phyloP scores from a whole-genome alignment of 257 asterid species.

The Nicotiana noctiflora region DNA sequence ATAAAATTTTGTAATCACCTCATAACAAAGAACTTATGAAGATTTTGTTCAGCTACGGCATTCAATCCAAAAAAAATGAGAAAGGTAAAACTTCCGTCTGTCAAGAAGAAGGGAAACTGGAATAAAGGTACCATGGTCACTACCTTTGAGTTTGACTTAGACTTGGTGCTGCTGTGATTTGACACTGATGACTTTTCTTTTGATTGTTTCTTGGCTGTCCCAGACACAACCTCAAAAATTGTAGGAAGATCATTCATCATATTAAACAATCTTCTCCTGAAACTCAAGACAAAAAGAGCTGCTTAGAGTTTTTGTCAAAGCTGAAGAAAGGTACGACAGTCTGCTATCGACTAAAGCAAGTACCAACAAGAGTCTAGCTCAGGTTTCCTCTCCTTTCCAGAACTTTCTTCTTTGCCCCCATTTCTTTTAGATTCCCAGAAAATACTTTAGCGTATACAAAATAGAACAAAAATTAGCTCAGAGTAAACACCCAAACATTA shows the following conservation, averaged over 20 bases:
- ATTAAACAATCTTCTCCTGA: constrained; percentile 13
- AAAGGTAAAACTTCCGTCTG: neutral
- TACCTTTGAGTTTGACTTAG: constrained; percentile 9
- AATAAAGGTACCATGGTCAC: neutral
- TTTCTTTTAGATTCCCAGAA: neutral
- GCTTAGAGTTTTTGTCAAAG: neutral
- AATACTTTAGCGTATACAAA: neutral
- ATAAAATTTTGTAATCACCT: neutral
- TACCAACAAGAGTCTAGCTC: neutral
- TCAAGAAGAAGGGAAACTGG: neutral
- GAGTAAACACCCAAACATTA: neutral
- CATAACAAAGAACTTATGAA: neutral
- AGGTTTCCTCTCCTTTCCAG: neutral
- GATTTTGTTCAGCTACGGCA: neutral
- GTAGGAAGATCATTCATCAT: constrained; percentile 18
- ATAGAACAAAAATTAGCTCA: no score
- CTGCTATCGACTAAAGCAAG: neutral
- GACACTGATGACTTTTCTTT: constrained; percentile 12
- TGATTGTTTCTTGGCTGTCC: constrained; percentile 9
- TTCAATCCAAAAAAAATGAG: neutral
- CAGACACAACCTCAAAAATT: constrained; percentile 14
- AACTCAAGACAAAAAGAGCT: neutral
- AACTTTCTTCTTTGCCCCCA: neutral
- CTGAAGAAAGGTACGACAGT: neutral
- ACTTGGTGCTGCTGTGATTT: constrained; percentile 18